A percentile compares a stretch with the other conserved stretches of the same genome.
Evolutionary conservation across 352 stramenopile genomes (phyloP).

Genomic region (Phytophthora sp.): DNA sequence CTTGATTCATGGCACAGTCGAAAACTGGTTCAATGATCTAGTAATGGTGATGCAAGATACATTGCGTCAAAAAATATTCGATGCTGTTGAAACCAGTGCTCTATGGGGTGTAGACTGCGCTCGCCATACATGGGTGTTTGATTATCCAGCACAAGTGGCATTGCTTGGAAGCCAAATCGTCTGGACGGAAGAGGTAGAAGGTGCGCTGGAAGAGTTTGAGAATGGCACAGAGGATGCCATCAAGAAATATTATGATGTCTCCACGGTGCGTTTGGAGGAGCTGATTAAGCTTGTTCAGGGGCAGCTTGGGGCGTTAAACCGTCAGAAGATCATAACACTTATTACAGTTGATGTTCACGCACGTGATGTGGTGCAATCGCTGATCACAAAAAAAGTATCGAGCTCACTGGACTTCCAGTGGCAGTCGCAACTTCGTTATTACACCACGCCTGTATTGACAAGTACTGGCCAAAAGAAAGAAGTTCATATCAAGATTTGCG

Average conservation of each 20-base stretch:
- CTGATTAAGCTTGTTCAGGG: conserved; percentile 95
- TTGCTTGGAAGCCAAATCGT: conserved; percentile 93
- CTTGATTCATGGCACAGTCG: conserved; percentile 87
- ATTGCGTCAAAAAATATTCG: conserved; percentile 81
- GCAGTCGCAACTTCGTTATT: conserved; percentile 96
- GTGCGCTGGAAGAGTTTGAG: conserved; percentile 94
- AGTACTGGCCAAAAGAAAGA: conserved; percentile 53
- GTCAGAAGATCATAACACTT: conserved; percentile 96
- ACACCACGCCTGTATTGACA: conserved; percentile 66
- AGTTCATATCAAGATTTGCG: conserved; percentile 91
- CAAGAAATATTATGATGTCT: conserved; percentile 95
- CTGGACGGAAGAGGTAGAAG: conserved; percentile 93
- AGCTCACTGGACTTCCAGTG: conserved; percentile 93
- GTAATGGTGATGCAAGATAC: conserved; percentile 94
- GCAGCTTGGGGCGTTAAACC: conserved; percentile 58
- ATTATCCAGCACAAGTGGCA: conserved; percentile 84
- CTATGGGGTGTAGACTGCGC: conserved; percentile 91
- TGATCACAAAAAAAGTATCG: conserved; percentile 93
- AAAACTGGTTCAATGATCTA: conserved; percentile 95
- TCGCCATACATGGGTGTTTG: conserved; percentile 91
- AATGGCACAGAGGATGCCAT: conserved; percentile 95
- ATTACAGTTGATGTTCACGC: conserved; percentile 98
- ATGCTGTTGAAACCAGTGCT: conserved; percentile 92
- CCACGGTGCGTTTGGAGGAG: conserved; percentile 89
- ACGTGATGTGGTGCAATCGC: conserved; percentile 93